Conservation (phyloP, 2,329 filamentous ascomycete species). For the Colletotrichum costaricense region DNA sequence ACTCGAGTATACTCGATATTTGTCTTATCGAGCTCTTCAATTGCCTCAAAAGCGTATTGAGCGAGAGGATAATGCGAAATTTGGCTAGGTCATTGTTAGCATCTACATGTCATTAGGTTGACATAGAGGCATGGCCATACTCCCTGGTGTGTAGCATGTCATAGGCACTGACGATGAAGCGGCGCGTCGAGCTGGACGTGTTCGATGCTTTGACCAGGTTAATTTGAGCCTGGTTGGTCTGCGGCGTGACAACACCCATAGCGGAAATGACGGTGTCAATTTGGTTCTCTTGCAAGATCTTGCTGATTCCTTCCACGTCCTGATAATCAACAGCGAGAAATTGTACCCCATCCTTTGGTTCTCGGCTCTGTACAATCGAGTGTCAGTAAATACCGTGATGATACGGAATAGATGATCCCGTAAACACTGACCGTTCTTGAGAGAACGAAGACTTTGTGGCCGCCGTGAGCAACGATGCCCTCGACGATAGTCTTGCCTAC, state of each 20-base stretch:
- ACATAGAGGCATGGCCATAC: neutral
- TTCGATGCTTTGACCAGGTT: slow-evolving; percentile 57
- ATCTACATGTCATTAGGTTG: neutral
- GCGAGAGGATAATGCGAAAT: slow-evolving; percentile 37
- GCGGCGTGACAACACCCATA: slow-evolving; percentile 40
- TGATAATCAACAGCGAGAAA: slow-evolving; percentile 43
- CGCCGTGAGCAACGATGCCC: slow-evolving; percentile 45
- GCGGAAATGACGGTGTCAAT: slow-evolving; percentile 58
- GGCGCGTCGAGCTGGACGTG: slow-evolving; percentile 48
- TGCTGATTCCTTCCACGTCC: slow-evolving; percentile 37
- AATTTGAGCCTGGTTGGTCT: slow-evolving; percentile 46
- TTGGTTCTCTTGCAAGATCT: slow-evolving; percentile 46
- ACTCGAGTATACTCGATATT: slow-evolving; percentile 38
- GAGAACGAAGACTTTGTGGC: slow-evolving; percentile 53
- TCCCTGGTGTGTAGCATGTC: slow-evolving; percentile 43
- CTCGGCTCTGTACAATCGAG: neutral
- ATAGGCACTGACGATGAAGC: slow-evolving; percentile 57
- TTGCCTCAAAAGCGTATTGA: slow-evolving; percentile 39
- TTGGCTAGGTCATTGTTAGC: slow-evolving; percentile 27
- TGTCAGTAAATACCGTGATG: neutral
- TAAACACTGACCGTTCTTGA: slow-evolving; percentile 47
- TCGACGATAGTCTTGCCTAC: slow-evolving; percentile 61
- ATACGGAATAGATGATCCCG: neutral
- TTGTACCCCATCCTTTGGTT: neutral
- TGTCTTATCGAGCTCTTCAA: slow-evolving; percentile 16